A percentile compares a stretch with the other conserved stretches of the same genome.
Evolutionary conservation across 2,329 filamentous ascomycete genomes (phyloP).

Genomic region (Talaromyces funiculosus): DNA sequence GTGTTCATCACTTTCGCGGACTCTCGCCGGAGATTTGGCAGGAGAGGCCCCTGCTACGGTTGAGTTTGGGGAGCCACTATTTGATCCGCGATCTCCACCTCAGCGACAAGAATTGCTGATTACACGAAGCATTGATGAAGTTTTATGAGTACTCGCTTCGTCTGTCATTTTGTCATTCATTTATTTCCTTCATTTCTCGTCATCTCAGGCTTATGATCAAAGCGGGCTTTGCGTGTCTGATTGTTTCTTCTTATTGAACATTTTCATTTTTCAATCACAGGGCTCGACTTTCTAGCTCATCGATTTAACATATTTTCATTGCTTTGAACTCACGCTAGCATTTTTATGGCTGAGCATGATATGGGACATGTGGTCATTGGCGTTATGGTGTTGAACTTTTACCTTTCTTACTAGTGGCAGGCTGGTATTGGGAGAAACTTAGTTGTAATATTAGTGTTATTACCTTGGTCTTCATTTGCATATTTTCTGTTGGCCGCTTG

Average conservation of each 20-base stretch:
- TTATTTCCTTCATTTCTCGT: constrained; percentile 16
- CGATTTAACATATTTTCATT: constrained; percentile 13
- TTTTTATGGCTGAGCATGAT: constrained; percentile 13
- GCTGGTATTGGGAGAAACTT: constrained; percentile 16
- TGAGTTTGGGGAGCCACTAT: constrained; percentile 20
- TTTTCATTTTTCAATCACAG: constrained; percentile 6
- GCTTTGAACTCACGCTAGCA: constrained; percentile 12
- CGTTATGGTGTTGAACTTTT: constrained; percentile 9
- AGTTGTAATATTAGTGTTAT: constrained; percentile 15
- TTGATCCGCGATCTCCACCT: constrained; percentile 39
- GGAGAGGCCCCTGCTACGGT: constrained; percentile 15
- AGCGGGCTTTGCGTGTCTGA: constrained; percentile 37
- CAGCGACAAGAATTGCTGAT: constrained; percentile 34
- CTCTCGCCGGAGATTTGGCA: constrained; percentile 30
- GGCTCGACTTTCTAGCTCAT: neutral
- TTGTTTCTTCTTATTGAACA: constrained; percentile 16
- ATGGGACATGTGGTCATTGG: constrained; percentile 6
- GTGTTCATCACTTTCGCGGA: constrained; percentile 33
- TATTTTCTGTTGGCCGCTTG: neutral
- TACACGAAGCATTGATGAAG: constrained; percentile 43
- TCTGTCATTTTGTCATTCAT: constrained; percentile 11
- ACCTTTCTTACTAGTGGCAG: constrained; percentile 20
- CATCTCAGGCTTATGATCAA: constrained; percentile 30
- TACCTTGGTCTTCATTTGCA: constrained; percentile 5
- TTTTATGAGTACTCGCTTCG: constrained; percentile 28